phyloP scores from a whole-genome alignment of 2,329 filamentous ascomycete species.

The Neocucurbitaria cava region DNA sequence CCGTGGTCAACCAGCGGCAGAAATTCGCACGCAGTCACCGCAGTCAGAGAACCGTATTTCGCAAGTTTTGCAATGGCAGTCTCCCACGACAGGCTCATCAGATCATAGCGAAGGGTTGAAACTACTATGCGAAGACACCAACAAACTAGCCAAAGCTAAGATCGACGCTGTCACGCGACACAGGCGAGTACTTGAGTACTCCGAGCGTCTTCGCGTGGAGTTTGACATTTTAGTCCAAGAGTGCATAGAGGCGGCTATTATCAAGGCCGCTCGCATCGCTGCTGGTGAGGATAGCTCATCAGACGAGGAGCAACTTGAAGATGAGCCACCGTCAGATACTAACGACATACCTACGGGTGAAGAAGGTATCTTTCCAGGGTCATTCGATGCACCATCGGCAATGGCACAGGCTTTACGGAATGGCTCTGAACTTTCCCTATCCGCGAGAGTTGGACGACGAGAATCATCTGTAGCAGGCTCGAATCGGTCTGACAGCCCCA shows the following conservation, averaged over 20 bases:
- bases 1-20: slow-evolving; percentile 69
- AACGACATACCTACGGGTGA: slow-evolving; percentile 52
- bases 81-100: slow-evolving; percentile 85
- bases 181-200: slow-evolving; percentile 91
- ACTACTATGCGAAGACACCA: slow-evolving; percentile 87
- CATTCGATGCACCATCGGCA: slow-evolving; percentile 64
- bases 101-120: slow-evolving; percentile 93
- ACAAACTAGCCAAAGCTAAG: slow-evolving; percentile 82
- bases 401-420: slow-evolving; percentile 65
- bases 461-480: slow-evolving; percentile 73
- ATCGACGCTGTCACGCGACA: slow-evolving; percentile 93
- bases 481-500: slow-evolving; percentile 86
- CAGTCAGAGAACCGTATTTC: slow-evolving; percentile 94
- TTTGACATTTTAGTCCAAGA: slow-evolving; percentile 93
- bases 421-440: slow-evolving; percentile 58
- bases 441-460: slow-evolving; percentile 55
- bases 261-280: slow-evolving; percentile 86
- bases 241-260: slow-evolving; percentile 90
- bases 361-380: slow-evolving; percentile 65
- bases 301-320: slow-evolving; percentile 51
- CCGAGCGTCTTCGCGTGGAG: slow-evolving; percentile 92
- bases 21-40: slow-evolving; percentile 91
- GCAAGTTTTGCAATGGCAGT: slow-evolving; percentile 96
- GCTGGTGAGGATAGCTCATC: slow-evolving; percentile 86
- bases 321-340: slow-evolving; percentile 57